phyloP scores from a whole-genome alignment of 2,329 filamentous ascomycete genomes.

The Ophiostoma sp. region DNA sequence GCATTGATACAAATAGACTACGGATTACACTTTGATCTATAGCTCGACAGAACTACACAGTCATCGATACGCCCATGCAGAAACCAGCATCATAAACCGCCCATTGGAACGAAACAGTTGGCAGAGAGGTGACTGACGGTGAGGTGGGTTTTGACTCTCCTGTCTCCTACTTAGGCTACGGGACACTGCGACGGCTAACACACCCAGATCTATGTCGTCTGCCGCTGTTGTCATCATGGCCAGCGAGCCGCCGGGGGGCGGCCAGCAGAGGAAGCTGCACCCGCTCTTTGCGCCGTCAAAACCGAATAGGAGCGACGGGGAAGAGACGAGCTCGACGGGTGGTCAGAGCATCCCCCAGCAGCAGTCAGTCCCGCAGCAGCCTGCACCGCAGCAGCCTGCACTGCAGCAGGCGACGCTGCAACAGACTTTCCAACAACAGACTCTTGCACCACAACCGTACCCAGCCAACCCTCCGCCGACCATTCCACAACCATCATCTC shows the following conservation, averaged over 20 bases:
- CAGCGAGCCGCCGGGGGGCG: slow-evolving; percentile 40
- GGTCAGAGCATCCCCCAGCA: not conserved
- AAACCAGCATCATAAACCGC: not conserved
- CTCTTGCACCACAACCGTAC: not conserved
- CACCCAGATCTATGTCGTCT: slow-evolving; percentile 43
- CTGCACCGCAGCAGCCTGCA: not conserved
- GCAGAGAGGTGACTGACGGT: not conserved
- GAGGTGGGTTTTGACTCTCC: slow-evolving; percentile 14
- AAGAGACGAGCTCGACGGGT: not conserved
- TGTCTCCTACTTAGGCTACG: not conserved
- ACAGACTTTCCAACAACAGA: not conserved
- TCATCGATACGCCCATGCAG: not conserved
- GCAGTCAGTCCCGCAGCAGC: not conserved
- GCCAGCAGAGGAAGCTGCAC: slow-evolving; percentile 49
- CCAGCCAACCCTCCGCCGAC: not conserved
- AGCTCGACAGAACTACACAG: not conserved
- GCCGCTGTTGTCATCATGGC: slow-evolving; percentile 48
- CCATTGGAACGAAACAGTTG: not conserved
- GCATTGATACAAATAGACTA: not conserved
- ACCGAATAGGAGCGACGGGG: slow-evolving; percentile 25
- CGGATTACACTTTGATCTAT: not conserved
- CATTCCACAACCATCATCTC: not conserved
- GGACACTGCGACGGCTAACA: not conserved
- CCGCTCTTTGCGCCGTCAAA: slow-evolving; percentile 52
- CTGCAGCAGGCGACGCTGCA: not conserved